Percentiles rank a stretch among this genome's conserved stretches.
Evolutionary conservation across 2,329 filamentous ascomycete genomes (phyloP).

Genomic region (Fusarium annulatum): DNA sequence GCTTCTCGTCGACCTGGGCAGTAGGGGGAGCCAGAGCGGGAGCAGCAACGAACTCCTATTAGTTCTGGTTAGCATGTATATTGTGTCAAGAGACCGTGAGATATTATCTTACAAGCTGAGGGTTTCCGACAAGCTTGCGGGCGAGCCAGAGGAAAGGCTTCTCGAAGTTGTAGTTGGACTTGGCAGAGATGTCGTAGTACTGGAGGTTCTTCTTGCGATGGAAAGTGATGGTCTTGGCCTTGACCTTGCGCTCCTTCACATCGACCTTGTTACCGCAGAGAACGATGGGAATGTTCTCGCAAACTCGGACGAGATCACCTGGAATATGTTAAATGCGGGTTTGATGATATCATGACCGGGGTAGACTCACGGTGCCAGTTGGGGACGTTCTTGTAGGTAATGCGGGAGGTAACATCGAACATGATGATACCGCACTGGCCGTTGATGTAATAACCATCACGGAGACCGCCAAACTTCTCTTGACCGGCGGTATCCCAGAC

Average conservation of each 20-base stretch:
- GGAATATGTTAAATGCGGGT: slow-evolving; percentile 32
- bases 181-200: slow-evolving; percentile 99
- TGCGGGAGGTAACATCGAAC: slow-evolving; percentile 99
- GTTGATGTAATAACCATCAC: slow-evolving; percentile 99
- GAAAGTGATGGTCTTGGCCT: slow-evolving; percentile 99
- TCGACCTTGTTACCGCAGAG: slow-evolving; percentile 99
- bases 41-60: slow-evolving; percentile 93
- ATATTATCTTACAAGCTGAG: slow-evolving; percentile 51
- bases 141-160: slow-evolving; percentile 99
- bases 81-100: background rate
- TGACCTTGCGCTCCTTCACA: slow-evolving; percentile 99
- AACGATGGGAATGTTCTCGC: slow-evolving; percentile 99
- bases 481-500: slow-evolving; percentile 99
- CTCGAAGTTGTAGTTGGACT: slow-evolving; percentile 99
- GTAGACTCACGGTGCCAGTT: slow-evolving; percentile 98
- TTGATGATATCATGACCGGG: background rate
- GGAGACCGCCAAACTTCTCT: slow-evolving; percentile 99
- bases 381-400: slow-evolving; percentile 99
- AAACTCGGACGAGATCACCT: slow-evolving; percentile 99
- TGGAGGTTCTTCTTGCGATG: slow-evolving; percentile 99
- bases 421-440: slow-evolving; percentile 99
- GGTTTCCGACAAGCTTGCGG: slow-evolving; percentile 97
- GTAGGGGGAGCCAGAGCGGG: slow-evolving; percentile 94
- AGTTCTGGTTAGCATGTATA: slow-evolving; percentile 42
- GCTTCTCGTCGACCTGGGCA: slow-evolving; percentile 85